Percentiles rank a stretch among this genome's conserved stretches.
phyloP scores from a whole-genome alignment of 192 early-diverging fungal species.

The Coemansia sp. region DNA sequence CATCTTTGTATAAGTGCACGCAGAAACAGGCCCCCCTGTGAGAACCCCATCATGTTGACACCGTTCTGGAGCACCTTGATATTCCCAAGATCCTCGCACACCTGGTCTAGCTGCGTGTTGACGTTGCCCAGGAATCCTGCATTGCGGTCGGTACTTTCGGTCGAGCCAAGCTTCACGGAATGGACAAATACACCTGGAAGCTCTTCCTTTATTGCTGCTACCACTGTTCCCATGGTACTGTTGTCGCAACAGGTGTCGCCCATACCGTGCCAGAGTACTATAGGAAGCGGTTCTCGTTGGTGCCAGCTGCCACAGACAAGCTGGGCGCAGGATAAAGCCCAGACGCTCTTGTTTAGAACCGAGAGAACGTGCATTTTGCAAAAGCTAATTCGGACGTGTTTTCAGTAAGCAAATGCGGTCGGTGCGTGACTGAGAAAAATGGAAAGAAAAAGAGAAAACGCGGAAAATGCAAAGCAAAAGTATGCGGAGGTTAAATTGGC shows the following conservation, averaged over 20 bases:
- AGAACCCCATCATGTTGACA: slow-evolving; percentile 93
- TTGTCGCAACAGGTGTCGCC: slow-evolving; percentile 82
- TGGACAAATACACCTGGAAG: slow-evolving; percentile 74
- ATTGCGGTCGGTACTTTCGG: slow-evolving; percentile 70
- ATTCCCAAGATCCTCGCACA: slow-evolving; percentile 65
- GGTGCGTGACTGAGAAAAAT: slow-evolving; percentile 2
- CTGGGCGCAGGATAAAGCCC: neutral
- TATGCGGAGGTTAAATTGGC: neutral
- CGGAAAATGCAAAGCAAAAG: neutral
- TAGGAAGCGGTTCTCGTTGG: slow-evolving; percentile 21
- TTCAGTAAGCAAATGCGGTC: neutral
- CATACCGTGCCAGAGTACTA: slow-evolving; percentile 91
- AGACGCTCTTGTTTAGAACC: neutral
- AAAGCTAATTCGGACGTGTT: neutral
- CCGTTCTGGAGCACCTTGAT: slow-evolving; percentile 65
- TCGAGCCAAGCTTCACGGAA: slow-evolving; percentile 69
- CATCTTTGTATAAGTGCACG: slow-evolving; percentile 85
- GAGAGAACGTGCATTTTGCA: neutral
- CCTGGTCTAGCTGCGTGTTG: slow-evolving; percentile 74
- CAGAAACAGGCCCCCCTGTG: slow-evolving; percentile 70
- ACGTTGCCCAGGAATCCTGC: slow-evolving; percentile 86
- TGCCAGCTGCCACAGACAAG: neutral
- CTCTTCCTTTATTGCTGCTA: slow-evolving; percentile 38
- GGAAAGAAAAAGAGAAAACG: neutral
- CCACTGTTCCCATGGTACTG: slow-evolving; percentile 59